Evolutionary conservation across 768 basidiomycete species (phyloP), one percentile per base, ranked within the genome.

Genomic region (Tricholoma sp.): DNA sequence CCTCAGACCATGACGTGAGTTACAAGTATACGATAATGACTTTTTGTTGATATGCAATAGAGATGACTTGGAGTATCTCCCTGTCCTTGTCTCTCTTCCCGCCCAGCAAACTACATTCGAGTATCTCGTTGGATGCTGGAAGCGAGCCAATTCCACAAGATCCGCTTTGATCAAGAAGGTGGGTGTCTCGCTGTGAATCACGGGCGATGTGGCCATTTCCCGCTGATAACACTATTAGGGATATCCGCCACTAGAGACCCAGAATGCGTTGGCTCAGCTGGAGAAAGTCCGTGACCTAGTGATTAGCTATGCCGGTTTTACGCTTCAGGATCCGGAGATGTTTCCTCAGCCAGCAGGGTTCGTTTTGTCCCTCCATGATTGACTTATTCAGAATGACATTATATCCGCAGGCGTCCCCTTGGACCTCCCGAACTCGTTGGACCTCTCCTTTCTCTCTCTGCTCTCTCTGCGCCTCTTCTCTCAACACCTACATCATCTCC

Each of bases 91-190:
- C 2, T 88, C 88, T 21, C 74, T 98, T 16, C 92, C 94, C 8
- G 61, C 82, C 7, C 72, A 85, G 55, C 85, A 93, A 69, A 94
- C 95, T 0, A 79, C 84, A 0, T 93, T 96, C 58, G 92, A 97
- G 66, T 98, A 93, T 68, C 78, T 99, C 21, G 80, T 92, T 8
- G 88, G 88, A 18, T 88, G 89, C 65, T 99, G 96, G 96, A 94
- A 91, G 71, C 82, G 95, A n/a, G 63, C 89, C 41, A 88, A 89
- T 60, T 60, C 72, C 6, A 78, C 79, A 12, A 76, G 78, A 57
- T 71, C 77, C 37, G 73, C 77, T 16, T 66, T 91, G 19, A 58
- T 82, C 45, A 91, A 86, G 67, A 89, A 83, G 82, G 90, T 86
- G 41, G 27, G 51, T 50, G 5, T 4, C 31, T 11, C 12, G 12